Evolutionary conservation across 1,139 yeast genomes (phyloP).

Genomic region (Arxiozyma heterogenica): DNA sequence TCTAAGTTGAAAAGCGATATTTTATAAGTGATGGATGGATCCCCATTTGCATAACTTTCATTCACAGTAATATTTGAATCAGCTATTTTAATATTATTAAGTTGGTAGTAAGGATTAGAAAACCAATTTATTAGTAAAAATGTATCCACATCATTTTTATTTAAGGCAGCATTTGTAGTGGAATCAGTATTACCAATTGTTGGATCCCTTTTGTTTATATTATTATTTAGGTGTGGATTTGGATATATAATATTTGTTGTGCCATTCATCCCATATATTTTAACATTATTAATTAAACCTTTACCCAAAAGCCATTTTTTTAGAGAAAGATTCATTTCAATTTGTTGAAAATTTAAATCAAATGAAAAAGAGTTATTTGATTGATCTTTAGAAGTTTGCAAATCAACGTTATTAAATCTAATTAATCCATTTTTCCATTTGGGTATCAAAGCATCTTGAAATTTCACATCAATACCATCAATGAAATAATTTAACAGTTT

Average conservation of each 20-base stretch:
- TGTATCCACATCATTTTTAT: slow-evolving; percentile 20
- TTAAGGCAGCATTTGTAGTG: background rate
- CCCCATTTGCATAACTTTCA: slow-evolving; percentile 10
- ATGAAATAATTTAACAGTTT: slow-evolving; percentile 28
- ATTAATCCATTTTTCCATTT: slow-evolving; percentile 51
- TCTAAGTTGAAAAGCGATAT: slow-evolving; percentile 58
- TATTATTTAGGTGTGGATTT: background rate
- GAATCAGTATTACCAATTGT: background rate
- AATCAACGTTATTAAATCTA: slow-evolving; percentile 44
- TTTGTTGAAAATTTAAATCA: slow-evolving; percentile 41
- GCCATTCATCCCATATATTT: slow-evolving; percentile 55
- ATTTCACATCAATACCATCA: slow-evolving; percentile 34
- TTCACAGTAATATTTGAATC: slow-evolving; percentile 23
- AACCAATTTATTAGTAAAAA: slow-evolving; percentile 25
- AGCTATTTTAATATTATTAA: slow-evolving; percentile 20
- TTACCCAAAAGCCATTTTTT: slow-evolving; percentile 62
- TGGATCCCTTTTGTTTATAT: background rate
- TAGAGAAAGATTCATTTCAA: slow-evolving; percentile 52
- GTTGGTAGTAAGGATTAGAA: slow-evolving; percentile 36
- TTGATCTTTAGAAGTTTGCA: slow-evolving; percentile 27
- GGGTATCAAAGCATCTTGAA: slow-evolving; percentile 40
- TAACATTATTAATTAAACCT: slow-evolving; percentile 56
- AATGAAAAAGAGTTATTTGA: slow-evolving; percentile 17
- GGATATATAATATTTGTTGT: slow-evolving; percentile 18
- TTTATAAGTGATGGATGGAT: slow-evolving; percentile 31